Percentiles rank a stretch among this genome's conserved stretches.
These are phyloP conservation scores for Lactifluus rugatus DNA, from an alignment of 768 basidiomycete genomes.

Conservation along the genomic window DNA sequence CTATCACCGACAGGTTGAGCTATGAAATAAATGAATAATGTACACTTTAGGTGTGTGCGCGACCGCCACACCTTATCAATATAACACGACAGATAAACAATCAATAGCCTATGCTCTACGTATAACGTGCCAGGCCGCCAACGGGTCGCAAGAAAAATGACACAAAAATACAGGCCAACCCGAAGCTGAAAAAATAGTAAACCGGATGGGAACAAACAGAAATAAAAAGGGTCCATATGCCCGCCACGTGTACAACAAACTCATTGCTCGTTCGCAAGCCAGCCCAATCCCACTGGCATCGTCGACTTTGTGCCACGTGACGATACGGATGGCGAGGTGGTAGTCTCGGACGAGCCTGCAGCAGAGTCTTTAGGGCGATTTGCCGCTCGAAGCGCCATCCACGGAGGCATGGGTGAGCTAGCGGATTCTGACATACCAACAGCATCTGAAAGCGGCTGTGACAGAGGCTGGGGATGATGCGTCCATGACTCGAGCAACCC, in stretches of 20 bases:
- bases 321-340: not conserved
- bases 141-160: not conserved
- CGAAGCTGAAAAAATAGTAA: not conserved
- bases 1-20: not conserved
- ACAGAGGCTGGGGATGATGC: conserved; percentile 1
- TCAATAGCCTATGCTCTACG: not conserved
- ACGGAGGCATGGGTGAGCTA: conserved; percentile 4
- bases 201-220: not conserved
- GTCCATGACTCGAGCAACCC: conserved; percentile 56
- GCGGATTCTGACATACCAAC: conserved; percentile 8
- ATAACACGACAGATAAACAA: conserved; percentile 4
- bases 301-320: conserved; percentile 21
- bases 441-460: not conserved
- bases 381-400: conserved; percentile 1
- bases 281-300: conserved; percentile 60
- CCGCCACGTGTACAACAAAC: conserved; percentile 10
- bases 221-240: conserved; percentile 10
- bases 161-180: not conserved
- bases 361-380: not conserved
- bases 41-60: conserved; percentile 2
- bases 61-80: not conserved
- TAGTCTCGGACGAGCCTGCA: conserved; percentile 2
- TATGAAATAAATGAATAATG: conserved; percentile 1
- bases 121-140: not conserved
- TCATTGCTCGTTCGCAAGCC: conserved; percentile 55